Base-by-base conservation (phyloP, 257 asterid species). In the Eustoma russellianum region DNA sequence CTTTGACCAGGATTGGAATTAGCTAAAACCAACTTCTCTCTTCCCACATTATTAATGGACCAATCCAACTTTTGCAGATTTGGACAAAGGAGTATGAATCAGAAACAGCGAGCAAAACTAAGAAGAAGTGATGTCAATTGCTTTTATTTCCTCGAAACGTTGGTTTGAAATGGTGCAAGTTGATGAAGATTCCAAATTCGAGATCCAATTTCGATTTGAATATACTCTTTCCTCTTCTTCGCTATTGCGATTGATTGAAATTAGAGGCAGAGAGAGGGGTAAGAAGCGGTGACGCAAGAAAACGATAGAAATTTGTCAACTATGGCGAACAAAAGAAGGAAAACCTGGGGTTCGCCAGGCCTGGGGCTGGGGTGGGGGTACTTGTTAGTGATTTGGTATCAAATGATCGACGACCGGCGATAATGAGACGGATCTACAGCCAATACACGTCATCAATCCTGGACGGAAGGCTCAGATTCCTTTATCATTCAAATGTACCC, bases 371-470 rank as follows among this genome's bases (percentile, higher is more conserved):
- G 10, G 58, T 41, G 30, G 30, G 30, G 30, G 30, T 2, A 24
- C 3, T 1, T 2, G 30, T 24, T 24, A 24, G 30, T 24, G 30
- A 24, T 0, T 24, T 40, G 48, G 72, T 54, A 67, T 61, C 54
- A 55, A 44, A 55, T 0, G 52, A 47, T 13, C 57, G 55, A 30
- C 33, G 55, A 30, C 33, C 43, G 52, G 56, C 16, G 33, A 53
- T 19, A 16, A 13, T 33, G 52, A 14, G 45, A 17, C 50, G 30
- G 49, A 67, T 50, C 73, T n/a, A 13, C 18, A 44, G 55, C 73
- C 30, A 24, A 55, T 50, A n/a, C 41, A 67, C 59, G 61, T 67
- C 68, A 15, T 46, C 52, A n/a, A 63, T 48, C 24, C 60, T 19
- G 17, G 5, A 41, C 19, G 33, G 7, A n/a, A 45, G 63, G 17